Evolutionary conservation across 164 flowering plant species (phyloP).

Genomic region (Pachysandra terminalis): DNA sequence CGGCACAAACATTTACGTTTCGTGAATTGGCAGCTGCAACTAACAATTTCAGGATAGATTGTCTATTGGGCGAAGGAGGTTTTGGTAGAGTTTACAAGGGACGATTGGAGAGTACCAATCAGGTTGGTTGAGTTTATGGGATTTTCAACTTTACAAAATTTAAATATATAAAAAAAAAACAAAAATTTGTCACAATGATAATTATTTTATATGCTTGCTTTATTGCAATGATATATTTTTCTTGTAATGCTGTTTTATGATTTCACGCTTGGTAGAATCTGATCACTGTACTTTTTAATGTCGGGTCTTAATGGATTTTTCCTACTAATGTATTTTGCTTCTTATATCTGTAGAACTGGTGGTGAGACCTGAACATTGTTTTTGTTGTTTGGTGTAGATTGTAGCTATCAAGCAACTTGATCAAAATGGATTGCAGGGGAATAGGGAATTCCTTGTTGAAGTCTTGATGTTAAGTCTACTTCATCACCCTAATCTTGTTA

Average conservation of each 20-base stretch:
- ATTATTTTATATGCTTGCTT: background rate
- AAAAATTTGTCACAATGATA: too few relatives aligned
- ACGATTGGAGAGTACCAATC: conserved; percentile 41
- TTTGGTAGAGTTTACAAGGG: conserved; percentile 89
- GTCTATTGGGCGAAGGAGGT: conserved; percentile 86
- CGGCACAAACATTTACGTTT: conserved; percentile 58
- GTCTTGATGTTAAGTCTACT: conserved; percentile 61
- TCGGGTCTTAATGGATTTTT: background rate
- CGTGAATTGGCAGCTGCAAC: conserved; percentile 68
- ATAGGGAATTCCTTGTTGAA: conserved; percentile 76
- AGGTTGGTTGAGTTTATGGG: conserved; percentile 32
- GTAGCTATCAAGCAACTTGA: conserved; percentile 92
- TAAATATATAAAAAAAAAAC: background rate
- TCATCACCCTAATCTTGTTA: conserved; percentile 78
- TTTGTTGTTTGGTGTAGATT: conserved; percentile 36
- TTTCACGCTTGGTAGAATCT: background rate
- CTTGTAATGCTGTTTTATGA: background rate
- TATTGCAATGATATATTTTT: background rate
- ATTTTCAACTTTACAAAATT: background rate
- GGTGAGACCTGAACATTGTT: conserved; percentile 6
- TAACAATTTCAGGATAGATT: conserved; percentile 59
- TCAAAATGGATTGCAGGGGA: conserved; percentile 69
- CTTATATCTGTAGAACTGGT: background rate
- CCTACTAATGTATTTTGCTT: background rate
- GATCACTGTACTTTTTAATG: background rate